Conservation (phyloP, 257 asterid genomes). For the Sherardia arvensis region DNA sequence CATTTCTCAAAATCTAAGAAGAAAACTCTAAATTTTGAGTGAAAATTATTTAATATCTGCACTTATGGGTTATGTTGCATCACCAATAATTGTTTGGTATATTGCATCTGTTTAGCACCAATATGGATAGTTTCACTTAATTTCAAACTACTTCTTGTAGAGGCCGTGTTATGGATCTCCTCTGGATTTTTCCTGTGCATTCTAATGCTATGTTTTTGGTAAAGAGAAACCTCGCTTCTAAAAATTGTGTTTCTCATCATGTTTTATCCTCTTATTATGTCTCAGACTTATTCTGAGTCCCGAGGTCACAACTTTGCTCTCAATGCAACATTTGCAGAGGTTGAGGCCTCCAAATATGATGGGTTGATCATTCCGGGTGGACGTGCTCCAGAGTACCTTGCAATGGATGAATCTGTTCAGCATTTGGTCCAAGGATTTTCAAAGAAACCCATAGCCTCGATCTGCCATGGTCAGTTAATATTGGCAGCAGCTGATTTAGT, state of each 20-base stretch:
- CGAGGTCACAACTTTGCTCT: conserved; percentile 83
- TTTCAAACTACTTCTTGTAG: not conserved
- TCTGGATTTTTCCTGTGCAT: not conserved
- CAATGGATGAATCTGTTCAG: conserved; percentile 53
- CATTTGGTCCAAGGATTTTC: conserved; percentile 52
- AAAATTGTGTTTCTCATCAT: not conserved
- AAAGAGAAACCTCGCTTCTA: not conserved
- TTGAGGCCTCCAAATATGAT: conserved; percentile 58
- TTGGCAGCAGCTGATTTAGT: conserved; percentile 75
- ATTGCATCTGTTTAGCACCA: not conserved
- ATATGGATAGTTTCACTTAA: not conserved
- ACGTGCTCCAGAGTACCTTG: conserved; percentile 96
- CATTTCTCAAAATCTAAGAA: not conserved
- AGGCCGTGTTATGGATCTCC: not conserved
- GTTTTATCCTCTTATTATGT: conserved; percentile 13
- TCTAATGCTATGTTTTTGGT: not conserved
- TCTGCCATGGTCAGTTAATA: conserved; percentile 87
- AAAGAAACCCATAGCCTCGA: conserved; percentile 63
- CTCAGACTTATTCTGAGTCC: conserved; percentile 82
- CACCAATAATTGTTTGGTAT: not conserved
- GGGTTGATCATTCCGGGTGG: conserved; percentile 91
- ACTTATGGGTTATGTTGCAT: not conserved
- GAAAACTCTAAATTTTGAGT: not conserved
- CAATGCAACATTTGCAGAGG: conserved; percentile 73
- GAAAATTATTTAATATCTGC: not conserved